Evolutionary conservation across 805 yeast genomes (phyloP).

Genomic region (Yamadazyma philogaea): DNA sequence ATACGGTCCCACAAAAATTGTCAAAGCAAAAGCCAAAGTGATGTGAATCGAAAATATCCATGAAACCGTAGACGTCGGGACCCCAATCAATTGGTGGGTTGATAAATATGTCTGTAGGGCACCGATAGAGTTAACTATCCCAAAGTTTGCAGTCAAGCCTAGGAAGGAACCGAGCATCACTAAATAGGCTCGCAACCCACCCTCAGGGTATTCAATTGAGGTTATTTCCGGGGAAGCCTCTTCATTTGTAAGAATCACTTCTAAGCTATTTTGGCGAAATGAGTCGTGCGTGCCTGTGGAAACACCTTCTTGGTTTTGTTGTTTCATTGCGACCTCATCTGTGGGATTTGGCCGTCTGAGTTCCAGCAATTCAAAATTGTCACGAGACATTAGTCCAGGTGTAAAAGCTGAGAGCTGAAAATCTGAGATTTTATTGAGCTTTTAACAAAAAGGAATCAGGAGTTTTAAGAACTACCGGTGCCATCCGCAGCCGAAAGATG

Average conservation of each 20-base stretch:
- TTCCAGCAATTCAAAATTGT: not conserved
- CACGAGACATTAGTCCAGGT: not conserved
- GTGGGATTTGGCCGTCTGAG: slow-evolving; percentile 1
- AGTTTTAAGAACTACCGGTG: too few relatives aligned
- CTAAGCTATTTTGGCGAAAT: not conserved
- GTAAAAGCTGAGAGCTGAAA: not conserved
- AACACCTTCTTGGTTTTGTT: not conserved
- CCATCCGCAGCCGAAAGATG: too few relatives aligned
- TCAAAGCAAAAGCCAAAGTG: slow-evolving; percentile 26
- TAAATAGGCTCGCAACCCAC: slow-evolving; percentile 22
- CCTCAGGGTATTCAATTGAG: slow-evolving; percentile 20
- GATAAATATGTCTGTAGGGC: slow-evolving; percentile 39
- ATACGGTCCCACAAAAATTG: slow-evolving; percentile 49
- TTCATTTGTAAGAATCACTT: not conserved
- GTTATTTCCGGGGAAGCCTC: not conserved
- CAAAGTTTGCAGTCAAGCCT: slow-evolving; percentile 26
- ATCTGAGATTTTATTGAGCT: not conserved
- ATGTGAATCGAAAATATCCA: slow-evolving; percentile 41
- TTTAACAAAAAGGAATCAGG: not conserved
- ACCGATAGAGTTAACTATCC: slow-evolving; percentile 35
- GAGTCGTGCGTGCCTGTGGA: not conserved
- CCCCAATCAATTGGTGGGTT: slow-evolving; percentile 31
- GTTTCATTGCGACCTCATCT: not conserved
- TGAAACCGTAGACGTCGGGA: slow-evolving; percentile 29
- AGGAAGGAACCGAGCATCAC: slow-evolving; percentile 26